A percentile compares a stretch with the other conserved stretches of the same genome.
Evolutionary conservation across 805 yeast species (phyloP).

Genomic region (Candida endomychidarum): DNA sequence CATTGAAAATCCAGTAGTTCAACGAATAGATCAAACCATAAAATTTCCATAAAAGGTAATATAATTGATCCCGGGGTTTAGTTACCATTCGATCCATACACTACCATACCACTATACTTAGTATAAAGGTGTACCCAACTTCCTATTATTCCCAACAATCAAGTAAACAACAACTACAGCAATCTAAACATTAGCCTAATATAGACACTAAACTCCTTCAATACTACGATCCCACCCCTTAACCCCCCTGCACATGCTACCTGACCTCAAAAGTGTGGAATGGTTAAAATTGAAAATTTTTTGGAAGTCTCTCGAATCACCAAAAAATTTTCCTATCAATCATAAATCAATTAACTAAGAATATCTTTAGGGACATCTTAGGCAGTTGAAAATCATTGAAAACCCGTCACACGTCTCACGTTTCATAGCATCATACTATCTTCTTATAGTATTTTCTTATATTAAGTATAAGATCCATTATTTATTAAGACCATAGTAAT

Average conservation of each 20-base stretch:
- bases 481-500: too few relatives aligned
- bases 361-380: neutral
- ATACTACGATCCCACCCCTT: neutral
- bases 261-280: conserved; percentile 6
- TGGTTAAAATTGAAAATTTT: conserved; percentile 6
- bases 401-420: neutral
- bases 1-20: too few relatives aligned
- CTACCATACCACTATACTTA: too few relatives aligned
- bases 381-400: neutral
- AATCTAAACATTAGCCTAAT: too few relatives aligned
- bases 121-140: too few relatives aligned
- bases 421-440: neutral
- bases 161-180: too few relatives aligned
- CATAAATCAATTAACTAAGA: conserved; percentile 3
- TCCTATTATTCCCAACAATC: too few relatives aligned
- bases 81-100: too few relatives aligned
- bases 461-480: neutral
- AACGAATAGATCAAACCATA: too few relatives aligned
- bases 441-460: neutral
- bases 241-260: neutral
- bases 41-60: too few relatives aligned
- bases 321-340: conserved; percentile 8
- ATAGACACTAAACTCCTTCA: neutral
- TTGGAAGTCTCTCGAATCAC: conserved; percentile 12
- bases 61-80: too few relatives aligned